These are phyloP conservation scores for Solanum habrochaites DNA, from an alignment of 257 asterid genomes.

Conservation along the genomic window DNA sequence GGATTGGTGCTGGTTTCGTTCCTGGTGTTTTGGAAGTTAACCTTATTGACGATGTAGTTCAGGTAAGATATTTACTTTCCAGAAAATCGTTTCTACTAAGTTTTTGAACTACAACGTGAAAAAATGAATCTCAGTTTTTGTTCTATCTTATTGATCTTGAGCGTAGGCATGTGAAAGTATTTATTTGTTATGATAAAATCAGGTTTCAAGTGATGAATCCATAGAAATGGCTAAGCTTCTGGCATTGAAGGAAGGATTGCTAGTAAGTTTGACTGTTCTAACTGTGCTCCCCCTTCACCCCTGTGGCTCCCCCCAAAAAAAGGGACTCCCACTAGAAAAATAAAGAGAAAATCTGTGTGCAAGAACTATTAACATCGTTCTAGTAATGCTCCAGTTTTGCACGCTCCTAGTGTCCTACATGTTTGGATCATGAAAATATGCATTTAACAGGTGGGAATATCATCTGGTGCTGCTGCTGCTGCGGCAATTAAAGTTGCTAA, in stretches of 20 bases:
- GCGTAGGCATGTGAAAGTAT: neutral
- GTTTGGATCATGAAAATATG: neutral
- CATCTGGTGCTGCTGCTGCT: conserved; percentile 94
- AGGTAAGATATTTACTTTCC: conserved; percentile 33
- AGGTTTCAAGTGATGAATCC: conserved; percentile 90
- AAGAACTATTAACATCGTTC: neutral
- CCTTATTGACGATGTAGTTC: conserved; percentile 79
- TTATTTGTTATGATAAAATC: neutral
- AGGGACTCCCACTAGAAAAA: neutral
- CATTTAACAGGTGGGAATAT: conserved; percentile 63
- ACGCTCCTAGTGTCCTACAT: neutral
- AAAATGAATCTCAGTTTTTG: neutral
- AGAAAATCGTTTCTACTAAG: neutral
- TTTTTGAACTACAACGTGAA: neutral
- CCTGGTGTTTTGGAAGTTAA: conserved; percentile 75
- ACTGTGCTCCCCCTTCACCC: neutral
- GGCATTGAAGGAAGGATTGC: conserved; percentile 79
- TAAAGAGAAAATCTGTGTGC: neutral
- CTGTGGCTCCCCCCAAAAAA: neutral
- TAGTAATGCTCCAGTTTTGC: neutral
- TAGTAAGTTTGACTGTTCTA: conserved; percentile 27
- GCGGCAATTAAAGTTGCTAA: conserved; percentile 71
- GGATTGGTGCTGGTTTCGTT: conserved; percentile 93
- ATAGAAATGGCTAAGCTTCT: conserved; percentile 88
- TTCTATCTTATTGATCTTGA: neutral